Conservation (phyloP, 2,329 filamentous ascomycete genomes). For the Pseudocercospora vitis region DNA sequence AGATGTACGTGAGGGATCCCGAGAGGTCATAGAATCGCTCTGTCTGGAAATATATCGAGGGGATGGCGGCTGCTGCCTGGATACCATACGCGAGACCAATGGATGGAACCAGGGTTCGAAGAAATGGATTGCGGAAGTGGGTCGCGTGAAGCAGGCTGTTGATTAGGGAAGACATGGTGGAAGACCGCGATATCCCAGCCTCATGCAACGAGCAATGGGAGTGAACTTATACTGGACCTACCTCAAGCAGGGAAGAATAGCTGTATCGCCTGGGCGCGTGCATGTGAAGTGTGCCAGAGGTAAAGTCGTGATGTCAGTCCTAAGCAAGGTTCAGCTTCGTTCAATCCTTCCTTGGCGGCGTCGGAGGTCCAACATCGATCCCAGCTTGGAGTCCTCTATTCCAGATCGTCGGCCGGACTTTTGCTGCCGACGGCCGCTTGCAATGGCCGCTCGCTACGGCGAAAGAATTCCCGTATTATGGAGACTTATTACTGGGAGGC, state of each 20-base stretch:
- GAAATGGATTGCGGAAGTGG: slow-evolving; percentile 61
- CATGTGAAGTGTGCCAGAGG: slow-evolving; percentile 2
- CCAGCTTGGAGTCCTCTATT: neutral
- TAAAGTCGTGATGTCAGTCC: slow-evolving; percentile 5
- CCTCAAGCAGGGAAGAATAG: neutral
- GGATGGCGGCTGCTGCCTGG: slow-evolving; percentile 62
- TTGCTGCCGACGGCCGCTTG: neutral
- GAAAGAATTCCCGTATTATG: too few relatives aligned
- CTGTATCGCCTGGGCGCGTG: neutral
- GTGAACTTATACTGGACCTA: neutral
- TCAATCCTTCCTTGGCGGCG: neutral
- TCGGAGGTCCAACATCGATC: slow-evolving; percentile 1
- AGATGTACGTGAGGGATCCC: slow-evolving; percentile 65
- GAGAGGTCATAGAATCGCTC: slow-evolving; percentile 70
- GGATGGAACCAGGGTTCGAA: slow-evolving; percentile 62
- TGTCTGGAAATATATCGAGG: slow-evolving; percentile 60
- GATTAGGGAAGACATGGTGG: slow-evolving; percentile 39
- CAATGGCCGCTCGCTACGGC: too few relatives aligned
- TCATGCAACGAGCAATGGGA: neutral
- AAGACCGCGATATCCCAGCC: neutral
- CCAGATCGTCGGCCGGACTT: slow-evolving; percentile 4
- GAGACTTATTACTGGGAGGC: too few relatives aligned
- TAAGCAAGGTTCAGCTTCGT: neutral
- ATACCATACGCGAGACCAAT: slow-evolving; percentile 63
- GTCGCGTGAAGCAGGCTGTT: slow-evolving; percentile 58